Evolutionary conservation across 768 basidiomycete species (phyloP), one percentile per base, ranked within the genome.

Genomic region (Pulveroboletus ravenelii): DNA sequence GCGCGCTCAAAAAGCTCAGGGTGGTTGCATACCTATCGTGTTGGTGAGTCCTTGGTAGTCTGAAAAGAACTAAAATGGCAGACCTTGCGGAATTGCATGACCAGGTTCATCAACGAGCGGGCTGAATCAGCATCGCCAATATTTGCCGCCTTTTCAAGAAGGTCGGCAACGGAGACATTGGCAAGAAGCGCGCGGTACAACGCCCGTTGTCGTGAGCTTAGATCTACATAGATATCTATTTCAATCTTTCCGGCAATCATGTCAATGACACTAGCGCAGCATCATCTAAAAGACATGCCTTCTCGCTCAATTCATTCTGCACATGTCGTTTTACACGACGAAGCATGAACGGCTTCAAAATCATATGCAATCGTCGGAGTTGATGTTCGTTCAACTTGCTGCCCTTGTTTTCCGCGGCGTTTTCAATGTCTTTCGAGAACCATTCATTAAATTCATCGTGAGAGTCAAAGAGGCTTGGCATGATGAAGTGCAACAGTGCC

Each of bases 401-500:
- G 6, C 89, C 90, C 60, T 91, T 89, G 65, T 93, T 93, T 67
- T 93, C 93, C 5, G 82, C 82, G 15, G 91, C 92, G 63, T 89
- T 94, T 73, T 99, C 96, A 47, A 98, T 97, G 62, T 97, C 96
- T 70, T 97, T 96, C 10, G 95, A 96, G 68, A 99, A 99, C 96
- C 96, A 99, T 68, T 98, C 95, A 65, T 89, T 93, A 75, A 99
- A 99, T 71, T 99, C 96, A 63, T 98, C 94, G 62, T 98, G 94
- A 13, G 94, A 97, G 68, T 98, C 96, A 69, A 99, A 99, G 47
- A 99, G 74, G 65, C 90, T 94, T 3, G 96, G 96, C 96, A 99
- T 99, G 73, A 99, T 98, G 74, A 99, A 99, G 67, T 99, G 96
- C 38, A 99, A 76, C 51, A 99, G 76, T 1, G 96, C 96, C 96